Base-by-base conservation (phyloP, 1,139 yeast genomes). In the Yamadazyma jaroonii region DNA sequence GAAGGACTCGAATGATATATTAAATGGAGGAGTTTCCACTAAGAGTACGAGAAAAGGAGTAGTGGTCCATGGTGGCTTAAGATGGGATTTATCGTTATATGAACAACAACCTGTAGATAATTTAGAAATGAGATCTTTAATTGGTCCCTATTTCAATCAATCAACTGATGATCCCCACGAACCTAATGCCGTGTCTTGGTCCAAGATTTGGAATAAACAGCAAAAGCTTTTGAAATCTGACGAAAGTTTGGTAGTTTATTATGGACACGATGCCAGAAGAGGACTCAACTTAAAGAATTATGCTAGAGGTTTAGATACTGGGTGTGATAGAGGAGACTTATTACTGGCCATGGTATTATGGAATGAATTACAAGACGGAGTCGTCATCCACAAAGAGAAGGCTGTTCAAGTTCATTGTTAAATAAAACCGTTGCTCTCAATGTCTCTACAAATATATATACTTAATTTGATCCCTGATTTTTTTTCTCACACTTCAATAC, bases 181-280 rank as follows among this genome's bases (percentile, higher is more conserved):
- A 13, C 72, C 69, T 17, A 67, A 72, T 29, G 72, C 79, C 1
- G 77, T 76, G 5, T 70, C 79, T 12, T 86, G 95, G 89, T 74
- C 81, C 14, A 71, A 74, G 40, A 59, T 78, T 9, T 85, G 84
- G 76, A 79, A 81, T 48, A 58, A 65, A 32, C 65, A 73, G 42
- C 77, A 79, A 53, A 67, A 69, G 43, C 53, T 54, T 17, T 25
- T 44, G 7, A 43, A 57, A 6, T 46, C 53, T 28, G 54, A 60
- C 1, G 62, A 72, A 23, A 40, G 54, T 5, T 35, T 45, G 30
- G 74, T 77, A n/a, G 90, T 88, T 1, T 80, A 78, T 51, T 90
- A 90, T 55, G 97, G 97, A 1, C 97, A 90, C 54, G 95, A 86
- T 57, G 95, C 97, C 3, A 71, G 79, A 39, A 66, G 81, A 40